These are phyloP conservation scores for Eucommia ulmoides DNA, from an alignment of 257 asterid genomes.

Conservation along the genomic window DNA sequence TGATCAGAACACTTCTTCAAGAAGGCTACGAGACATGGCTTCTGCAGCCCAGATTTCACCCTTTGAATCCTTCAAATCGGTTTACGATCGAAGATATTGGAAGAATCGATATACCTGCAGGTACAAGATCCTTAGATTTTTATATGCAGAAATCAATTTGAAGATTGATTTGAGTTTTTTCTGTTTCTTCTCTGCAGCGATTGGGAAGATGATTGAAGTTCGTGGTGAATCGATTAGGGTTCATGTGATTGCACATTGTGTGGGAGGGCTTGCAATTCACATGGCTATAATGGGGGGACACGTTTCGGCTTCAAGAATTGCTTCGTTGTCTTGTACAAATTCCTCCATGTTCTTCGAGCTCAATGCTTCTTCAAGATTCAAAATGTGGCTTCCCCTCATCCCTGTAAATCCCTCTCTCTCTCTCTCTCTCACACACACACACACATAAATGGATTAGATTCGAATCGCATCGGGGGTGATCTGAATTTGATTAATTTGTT, in stretches of 20 bases:
- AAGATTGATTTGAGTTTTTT: too few species aligned
- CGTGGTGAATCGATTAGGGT: conserved; percentile 20
- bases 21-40: conserved; percentile 33
- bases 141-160: too few species aligned
- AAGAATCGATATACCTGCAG: conserved; percentile 34
- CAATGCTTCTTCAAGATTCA: conserved; percentile 26
- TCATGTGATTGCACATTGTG: conserved; percentile 41
- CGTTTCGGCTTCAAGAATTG: conserved; percentile 27
- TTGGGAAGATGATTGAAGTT: conserved; percentile 21
- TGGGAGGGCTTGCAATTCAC: conserved; percentile 43
- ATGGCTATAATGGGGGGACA: conserved; percentile 50
- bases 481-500: not conserved
- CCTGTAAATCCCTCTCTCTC: conserved; percentile 24
- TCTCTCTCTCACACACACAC: not conserved
- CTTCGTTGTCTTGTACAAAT: conserved; percentile 44
- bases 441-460: not conserved
- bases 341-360: conserved; percentile 51
- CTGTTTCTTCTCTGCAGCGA: conserved; percentile 19
- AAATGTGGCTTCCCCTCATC: conserved; percentile 49
- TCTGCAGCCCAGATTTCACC: conserved; percentile 33
- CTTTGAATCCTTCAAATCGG: conserved; percentile 14
- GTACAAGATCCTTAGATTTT: too few species aligned
- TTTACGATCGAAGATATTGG: conserved; percentile 40
- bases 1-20: conserved; percentile 38
- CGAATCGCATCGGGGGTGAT: too few species aligned